A percentile compares a stretch with the other conserved stretches of the same genome.
These are phyloP conservation scores for Rauvolfia tetraphylla DNA, from an alignment of 257 asterid genomes.

Conservation along the genomic window DNA sequence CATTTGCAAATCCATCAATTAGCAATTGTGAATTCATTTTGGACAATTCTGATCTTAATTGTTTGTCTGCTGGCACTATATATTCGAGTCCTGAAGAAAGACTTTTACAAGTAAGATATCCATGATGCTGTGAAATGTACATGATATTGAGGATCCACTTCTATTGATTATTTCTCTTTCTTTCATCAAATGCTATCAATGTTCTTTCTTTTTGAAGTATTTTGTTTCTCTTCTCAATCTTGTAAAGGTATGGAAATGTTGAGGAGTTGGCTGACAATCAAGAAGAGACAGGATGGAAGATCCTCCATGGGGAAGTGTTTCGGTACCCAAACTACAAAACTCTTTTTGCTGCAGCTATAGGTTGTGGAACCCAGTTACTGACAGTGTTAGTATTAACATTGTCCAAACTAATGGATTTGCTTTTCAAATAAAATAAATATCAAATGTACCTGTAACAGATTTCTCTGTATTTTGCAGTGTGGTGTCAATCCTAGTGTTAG, in stretches of 20 bases:
- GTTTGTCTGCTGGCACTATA: not conserved
- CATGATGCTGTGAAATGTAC: not conserved
- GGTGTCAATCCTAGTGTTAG: slow-evolving; percentile 55
- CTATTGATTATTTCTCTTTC: not conserved
- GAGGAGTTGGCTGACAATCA: slow-evolving; percentile 37
- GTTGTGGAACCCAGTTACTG: slow-evolving; percentile 10
- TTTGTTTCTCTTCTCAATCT: not conserved
- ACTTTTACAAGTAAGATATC: slow-evolving; percentile 4
- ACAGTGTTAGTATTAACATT: not conserved
- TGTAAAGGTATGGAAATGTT: not conserved
- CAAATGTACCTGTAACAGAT: slow-evolving; percentile 6
- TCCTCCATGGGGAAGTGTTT: slow-evolving; percentile 12
- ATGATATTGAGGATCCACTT: not conserved
- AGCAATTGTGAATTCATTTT: slow-evolving; percentile 16
- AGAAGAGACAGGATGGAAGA: slow-evolving; percentile 41
- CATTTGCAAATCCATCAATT: slow-evolving; percentile 19
- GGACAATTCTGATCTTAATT: slow-evolving; percentile 15
- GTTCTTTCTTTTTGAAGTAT: not conserved
- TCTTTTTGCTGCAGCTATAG: slow-evolving; percentile 13
- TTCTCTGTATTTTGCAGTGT: slow-evolving; percentile 34
- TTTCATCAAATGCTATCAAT: too few relatives aligned
- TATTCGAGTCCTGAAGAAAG: slow-evolving; percentile 5
- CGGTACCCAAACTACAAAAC: slow-evolving; percentile 10
- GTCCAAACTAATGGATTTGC: slow-evolving; percentile 47
- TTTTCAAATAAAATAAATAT: slow-evolving; percentile 62